Conservation (phyloP, 139 green algal species). For the Coelastrella sp. region DNA sequence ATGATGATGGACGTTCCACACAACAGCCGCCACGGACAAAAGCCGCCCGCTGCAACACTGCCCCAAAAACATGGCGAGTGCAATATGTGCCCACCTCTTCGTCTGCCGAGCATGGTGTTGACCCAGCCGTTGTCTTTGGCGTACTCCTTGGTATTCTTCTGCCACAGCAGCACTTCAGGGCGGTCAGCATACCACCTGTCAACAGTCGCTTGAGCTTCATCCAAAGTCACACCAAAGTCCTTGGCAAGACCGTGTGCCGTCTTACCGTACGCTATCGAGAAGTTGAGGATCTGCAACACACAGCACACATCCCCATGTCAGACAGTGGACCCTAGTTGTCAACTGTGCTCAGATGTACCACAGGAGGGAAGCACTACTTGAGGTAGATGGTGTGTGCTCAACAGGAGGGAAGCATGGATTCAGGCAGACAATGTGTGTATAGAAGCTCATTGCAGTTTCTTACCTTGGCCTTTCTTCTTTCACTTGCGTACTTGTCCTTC, state of each 20-base stretch:
- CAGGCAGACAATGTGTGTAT: too few relatives aligned
- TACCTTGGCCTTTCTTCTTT: constrained; percentile 90
- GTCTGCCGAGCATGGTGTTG: constrained; percentile 87
- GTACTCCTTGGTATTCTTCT: constrained; percentile 71
- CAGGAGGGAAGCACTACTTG: too few relatives aligned
- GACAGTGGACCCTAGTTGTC: too few relatives aligned
- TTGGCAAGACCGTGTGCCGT: constrained; percentile 94
- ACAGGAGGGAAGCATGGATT: background rate
- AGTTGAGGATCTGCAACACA: constrained; percentile 91
- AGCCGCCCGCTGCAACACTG: too few relatives aligned
- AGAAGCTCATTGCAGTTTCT: too few relatives aligned
- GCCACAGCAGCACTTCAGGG: constrained; percentile 84
- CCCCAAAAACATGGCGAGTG: too few relatives aligned
- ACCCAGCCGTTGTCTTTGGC: constrained; percentile 73
- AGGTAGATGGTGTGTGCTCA: background rate
- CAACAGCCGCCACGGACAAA: too few relatives aligned
- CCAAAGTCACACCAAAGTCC: constrained; percentile 87
- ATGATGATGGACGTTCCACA: too few relatives aligned
- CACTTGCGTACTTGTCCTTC: constrained; percentile 87
- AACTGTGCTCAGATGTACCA: too few relatives aligned
- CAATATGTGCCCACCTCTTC: constrained; percentile 51
- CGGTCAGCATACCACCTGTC: constrained; percentile 81
- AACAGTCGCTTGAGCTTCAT: constrained; percentile 93
- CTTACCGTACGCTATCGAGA: constrained; percentile 99
- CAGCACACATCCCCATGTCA: background rate